A percentile compares a stretch with the other conserved stretches of the same genome.
phyloP scores from a whole-genome alignment of 495 filamentous ascomycete species.

The Penicillium canescens region DNA sequence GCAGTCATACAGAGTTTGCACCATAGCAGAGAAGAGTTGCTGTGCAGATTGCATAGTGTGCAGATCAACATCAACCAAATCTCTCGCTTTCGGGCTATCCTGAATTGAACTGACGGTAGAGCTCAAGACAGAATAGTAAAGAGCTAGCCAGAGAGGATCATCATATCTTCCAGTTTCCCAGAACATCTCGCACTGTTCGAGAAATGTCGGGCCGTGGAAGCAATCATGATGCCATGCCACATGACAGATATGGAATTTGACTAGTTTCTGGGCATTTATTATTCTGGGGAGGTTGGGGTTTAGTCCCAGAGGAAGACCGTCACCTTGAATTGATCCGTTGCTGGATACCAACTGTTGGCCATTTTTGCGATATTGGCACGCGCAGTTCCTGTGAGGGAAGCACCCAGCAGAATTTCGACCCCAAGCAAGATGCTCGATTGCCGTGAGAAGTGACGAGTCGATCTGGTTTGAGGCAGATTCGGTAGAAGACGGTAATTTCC shows the following conservation, averaged over 20 bases:
- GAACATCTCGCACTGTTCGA: slow-evolving; percentile 31
- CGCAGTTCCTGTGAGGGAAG: slow-evolving; percentile 30
- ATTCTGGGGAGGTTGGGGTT: slow-evolving; percentile 7
- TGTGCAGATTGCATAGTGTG: slow-evolving; percentile 23
- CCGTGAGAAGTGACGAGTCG: slow-evolving; percentile 28
- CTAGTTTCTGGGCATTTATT: slow-evolving; percentile 23
- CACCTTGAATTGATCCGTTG: slow-evolving; percentile 17
- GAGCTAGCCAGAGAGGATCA: slow-evolving; percentile 32
- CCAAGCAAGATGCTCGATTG: slow-evolving; percentile 37
- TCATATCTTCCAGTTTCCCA: slow-evolving; percentile 29
- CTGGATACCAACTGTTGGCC: slow-evolving; percentile 12
- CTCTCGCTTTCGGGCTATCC: slow-evolving; percentile 23
- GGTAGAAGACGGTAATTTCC: slow-evolving; percentile 3
- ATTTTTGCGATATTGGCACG: slow-evolving; percentile 30
- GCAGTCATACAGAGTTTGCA: slow-evolving; percentile 26
- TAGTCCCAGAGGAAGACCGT: slow-evolving; percentile 12
- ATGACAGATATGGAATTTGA: slow-evolving; percentile 30
- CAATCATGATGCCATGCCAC: slow-evolving; percentile 33
- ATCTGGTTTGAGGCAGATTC: slow-evolving; percentile 16
- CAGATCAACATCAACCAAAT: slow-evolving; percentile 21
- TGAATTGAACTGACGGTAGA: slow-evolving; percentile 32
- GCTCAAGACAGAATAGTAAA: slow-evolving; percentile 29
- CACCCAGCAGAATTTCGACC: slow-evolving; percentile 33
- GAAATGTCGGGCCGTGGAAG: slow-evolving; percentile 29
- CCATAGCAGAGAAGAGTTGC: slow-evolving; percentile 28